Base-by-base conservation (phyloP, 2,329 filamentous ascomycete species). In the Penicillium crustosum region DNA sequence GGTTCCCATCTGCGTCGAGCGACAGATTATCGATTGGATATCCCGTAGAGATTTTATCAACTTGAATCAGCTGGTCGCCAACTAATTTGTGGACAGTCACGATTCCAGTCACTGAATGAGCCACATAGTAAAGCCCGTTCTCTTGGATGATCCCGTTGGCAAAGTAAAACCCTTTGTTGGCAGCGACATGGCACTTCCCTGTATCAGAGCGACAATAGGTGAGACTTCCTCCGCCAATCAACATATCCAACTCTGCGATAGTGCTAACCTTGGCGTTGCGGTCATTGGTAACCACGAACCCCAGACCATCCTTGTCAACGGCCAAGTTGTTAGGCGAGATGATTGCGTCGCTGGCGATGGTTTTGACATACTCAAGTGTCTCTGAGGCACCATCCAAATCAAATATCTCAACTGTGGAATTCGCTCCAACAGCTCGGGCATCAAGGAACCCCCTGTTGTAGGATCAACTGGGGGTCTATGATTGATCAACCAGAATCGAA, bases 401-500 rank as follows among this genome's bases (percentile, higher is more conserved):
- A 25, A 48, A 36, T n/a, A 48, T 36, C 19, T 48, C 45, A n/a
- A 48, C 25, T 12, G 45, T 48, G 15, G 45, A 48, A 6, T 48
- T 48, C 13, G 45, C 45, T n/a, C 45, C 45, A 36, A 48, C 15
- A 9, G 3, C 8, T 9, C 3, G 3, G 15, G 45, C 19, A 25
- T 48, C 31, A 25, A 48, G 45, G 19, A 25, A 36, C 45, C 9
- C 21, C 45, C 19, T 12, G 45, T 36, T 35, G 21, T 36, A 25
- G 31, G 9, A n/a, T 48, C 19, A 9, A 36, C 5, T 25, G 45
- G 21, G 4, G 45, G 45, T 36, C 45, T 35, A n/a, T 48, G 45
- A 7, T 48, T 48, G 45, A 36, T 48, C 45, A 48, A 23, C 45
- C 45, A 48, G 15, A 48, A 48, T 35, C 45, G 45, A n/a, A 36